Conservation (phyloP, 768 basidiomycete species). For the Rhodocollybia butyracea region DNA sequence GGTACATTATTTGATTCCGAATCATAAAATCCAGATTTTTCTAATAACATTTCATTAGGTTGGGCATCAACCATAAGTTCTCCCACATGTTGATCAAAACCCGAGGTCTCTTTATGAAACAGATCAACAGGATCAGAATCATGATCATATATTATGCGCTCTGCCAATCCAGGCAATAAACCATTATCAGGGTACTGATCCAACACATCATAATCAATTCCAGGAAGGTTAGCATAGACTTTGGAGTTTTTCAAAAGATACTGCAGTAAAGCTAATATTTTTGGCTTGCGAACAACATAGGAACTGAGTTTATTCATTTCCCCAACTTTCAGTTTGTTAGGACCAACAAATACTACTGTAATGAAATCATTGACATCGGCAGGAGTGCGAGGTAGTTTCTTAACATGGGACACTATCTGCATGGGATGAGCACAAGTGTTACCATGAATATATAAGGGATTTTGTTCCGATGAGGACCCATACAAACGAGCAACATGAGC, state of each 20-base stretch:
- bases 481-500: background rate
- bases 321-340: background rate
- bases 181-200: background rate
- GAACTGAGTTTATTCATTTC: background rate
- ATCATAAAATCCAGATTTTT: background rate
- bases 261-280: background rate
- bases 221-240: background rate
- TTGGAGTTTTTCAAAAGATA: background rate
- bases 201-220: background rate
- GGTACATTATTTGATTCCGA: background rate
- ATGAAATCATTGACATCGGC: background rate
- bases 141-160: background rate
- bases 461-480: background rate
- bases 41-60: background rate
- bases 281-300: background rate
- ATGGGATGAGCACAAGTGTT: conserved; percentile 2
- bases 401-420: background rate
- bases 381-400: background rate
- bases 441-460: background rate
- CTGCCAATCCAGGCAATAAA: background rate
- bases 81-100: background rate
- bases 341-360: background rate
- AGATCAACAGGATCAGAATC: background rate
- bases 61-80: background rate
- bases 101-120: background rate